Evolutionary conservation across 116 monocot species (phyloP), one percentile per base, ranked within the genome.

Genomic region (Iris pallida): DNA sequence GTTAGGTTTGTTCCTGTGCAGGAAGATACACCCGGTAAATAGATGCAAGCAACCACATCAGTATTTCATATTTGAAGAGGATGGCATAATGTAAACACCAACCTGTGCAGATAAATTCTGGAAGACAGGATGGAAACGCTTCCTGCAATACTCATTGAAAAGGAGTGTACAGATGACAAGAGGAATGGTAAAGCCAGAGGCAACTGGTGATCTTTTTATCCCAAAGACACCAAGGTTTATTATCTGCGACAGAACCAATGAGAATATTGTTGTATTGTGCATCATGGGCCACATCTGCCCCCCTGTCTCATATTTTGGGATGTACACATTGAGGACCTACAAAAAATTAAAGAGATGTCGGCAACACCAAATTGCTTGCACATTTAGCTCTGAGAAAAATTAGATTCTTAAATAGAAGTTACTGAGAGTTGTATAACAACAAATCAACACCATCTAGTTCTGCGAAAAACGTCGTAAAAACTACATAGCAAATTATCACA

Each of bases 141-240:
- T 69, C 45, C 96, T 76, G 83, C 96, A 96, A 20, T 92, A 96
- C 77, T 87, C 87, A 18, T 89, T 92, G 80, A 96, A 96, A 51
- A 96, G 83, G 43, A 96, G 75, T 20, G 92, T 96, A 4, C 74
- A 69, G 16, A 96, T 80, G 45, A 92, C 67, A 62, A 96, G 92
- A 13, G 83, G 89, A 63, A 96, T 85, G 8, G 68, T 81, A 71
- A 89, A 92, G 48, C 83, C 81, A 40, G 92, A 71, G 5, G 87
- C 68, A 64, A 92, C 79, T 6, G 96, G 79, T 41, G 89, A 89
- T 59, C 75, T 58, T 63, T 92, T 96, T 4, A 89, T 58, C 16
- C 89, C 89, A 73, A 96, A 89, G 40, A 96, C 89, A 20, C 92
- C 92, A 63, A 92, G 79, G n/a, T 82, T 88, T 57, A 96, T 92